A percentile compares a stretch with the other conserved stretches of the same genome.
Conservation (phyloP, 2,329 filamentous ascomycete genomes). For the Neospermospora avenae region DNA sequence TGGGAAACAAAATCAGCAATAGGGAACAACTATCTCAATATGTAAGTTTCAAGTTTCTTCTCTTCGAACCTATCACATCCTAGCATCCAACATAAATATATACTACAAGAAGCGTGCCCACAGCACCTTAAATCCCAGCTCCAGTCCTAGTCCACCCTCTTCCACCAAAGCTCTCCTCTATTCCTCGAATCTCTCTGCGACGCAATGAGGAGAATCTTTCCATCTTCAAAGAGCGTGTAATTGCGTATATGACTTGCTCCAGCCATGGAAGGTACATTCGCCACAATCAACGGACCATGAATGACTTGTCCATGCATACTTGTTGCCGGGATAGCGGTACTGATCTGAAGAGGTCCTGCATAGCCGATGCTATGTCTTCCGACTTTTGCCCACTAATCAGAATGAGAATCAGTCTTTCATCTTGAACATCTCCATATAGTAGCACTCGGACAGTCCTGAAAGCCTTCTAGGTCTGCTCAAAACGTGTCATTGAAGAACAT, state of each 20-base stretch:
- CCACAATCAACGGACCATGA: not conserved
- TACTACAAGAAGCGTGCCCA: not conserved
- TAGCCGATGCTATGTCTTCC: not conserved
- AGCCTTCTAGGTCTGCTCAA: too few relatives aligned
- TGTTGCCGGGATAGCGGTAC: not conserved
- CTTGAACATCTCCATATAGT: too few relatives aligned
- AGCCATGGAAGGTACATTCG: not conserved
- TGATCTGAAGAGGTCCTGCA: conserved; percentile 1
- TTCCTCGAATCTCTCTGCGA: conserved; percentile 1
- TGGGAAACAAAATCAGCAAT: too few relatives aligned
- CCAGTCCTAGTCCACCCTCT: not conserved
- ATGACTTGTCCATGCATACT: not conserved
- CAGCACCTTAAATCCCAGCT: too few relatives aligned
- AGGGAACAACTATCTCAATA: too few relatives aligned
- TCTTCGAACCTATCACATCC: not conserved
- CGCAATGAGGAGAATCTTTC: not conserved
- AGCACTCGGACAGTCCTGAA: too few relatives aligned
- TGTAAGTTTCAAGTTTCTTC: too few relatives aligned
- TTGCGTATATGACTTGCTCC: not conserved
- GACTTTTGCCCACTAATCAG: not conserved
- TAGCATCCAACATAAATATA: not conserved
- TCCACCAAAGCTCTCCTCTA: conserved; percentile 1
- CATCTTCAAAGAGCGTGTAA: not conserved
- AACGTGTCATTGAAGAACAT: too few relatives aligned
- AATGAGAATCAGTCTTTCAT: not conserved